Conservation (phyloP, 2,329 filamentous ascomycete species). For the Botryotinia convoluta region DNA sequence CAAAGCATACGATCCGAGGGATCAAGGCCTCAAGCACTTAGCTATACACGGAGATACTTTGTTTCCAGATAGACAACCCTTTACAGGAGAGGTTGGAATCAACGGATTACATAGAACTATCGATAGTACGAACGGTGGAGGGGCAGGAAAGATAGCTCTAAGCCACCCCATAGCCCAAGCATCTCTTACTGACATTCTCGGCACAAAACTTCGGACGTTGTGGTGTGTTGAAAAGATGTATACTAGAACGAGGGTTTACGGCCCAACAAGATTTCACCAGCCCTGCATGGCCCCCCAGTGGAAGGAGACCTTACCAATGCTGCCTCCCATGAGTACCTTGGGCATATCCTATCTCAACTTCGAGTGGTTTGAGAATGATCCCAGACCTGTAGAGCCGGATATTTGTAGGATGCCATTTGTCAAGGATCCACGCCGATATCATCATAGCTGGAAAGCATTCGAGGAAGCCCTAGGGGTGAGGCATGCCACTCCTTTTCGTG, state of each 20-base stretch:
- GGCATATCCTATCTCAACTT: slow-evolving; percentile 5
- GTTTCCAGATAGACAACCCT: background rate
- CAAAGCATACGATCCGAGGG: slow-evolving; percentile 1
- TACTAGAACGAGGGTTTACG: background rate
- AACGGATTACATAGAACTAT: background rate
- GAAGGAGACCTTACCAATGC: background rate
- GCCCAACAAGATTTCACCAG: background rate
- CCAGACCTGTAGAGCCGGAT: background rate
- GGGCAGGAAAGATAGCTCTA: background rate
- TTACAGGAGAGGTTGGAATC: background rate
- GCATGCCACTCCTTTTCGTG: background rate
- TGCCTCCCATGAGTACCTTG: background rate
- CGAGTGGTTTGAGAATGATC: slow-evolving; percentile 2
- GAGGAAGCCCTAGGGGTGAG: background rate
- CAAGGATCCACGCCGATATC: background rate
- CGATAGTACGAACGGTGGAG: background rate
- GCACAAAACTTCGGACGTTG: slow-evolving; percentile 4
- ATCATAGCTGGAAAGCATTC: background rate
- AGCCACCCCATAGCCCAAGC: background rate
- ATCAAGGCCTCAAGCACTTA: background rate
- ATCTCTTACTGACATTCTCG: slow-evolving; percentile 1
- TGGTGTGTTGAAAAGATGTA: background rate
- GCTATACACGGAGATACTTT: background rate
- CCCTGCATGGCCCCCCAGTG: background rate
- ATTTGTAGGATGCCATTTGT: background rate